These are phyloP conservation scores for Nicotiana tomentosiformis DNA, from an alignment of 257 asterid genomes.

Conservation along the genomic window DNA sequence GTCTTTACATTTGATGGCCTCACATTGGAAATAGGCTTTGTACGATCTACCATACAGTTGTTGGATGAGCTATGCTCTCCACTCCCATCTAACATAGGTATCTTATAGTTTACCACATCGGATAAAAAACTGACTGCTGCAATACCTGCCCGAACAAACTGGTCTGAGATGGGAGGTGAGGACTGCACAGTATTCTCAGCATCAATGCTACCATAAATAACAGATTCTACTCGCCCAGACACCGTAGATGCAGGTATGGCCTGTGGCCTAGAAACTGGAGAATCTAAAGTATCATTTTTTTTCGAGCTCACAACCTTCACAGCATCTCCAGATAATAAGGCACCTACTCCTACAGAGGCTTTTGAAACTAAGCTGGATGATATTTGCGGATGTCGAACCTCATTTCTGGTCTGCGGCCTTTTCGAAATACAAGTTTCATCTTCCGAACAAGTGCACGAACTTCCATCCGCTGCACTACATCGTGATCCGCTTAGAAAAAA, in stretches of 20 bases:
- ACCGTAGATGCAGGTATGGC: slow-evolving; percentile 24
- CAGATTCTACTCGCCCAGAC: slow-evolving; percentile 24
- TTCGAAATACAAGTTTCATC: slow-evolving; percentile 64
- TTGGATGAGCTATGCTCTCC: slow-evolving; percentile 22
- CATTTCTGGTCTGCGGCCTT: slow-evolving; percentile 42
- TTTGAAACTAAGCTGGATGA: slow-evolving; percentile 39
- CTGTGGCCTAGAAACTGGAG: slow-evolving; percentile 26
- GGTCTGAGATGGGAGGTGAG: slow-evolving; percentile 62
- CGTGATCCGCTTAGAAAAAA: slow-evolving; percentile 68
- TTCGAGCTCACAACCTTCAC: slow-evolving; percentile 33
- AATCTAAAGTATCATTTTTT: slow-evolving; percentile 21
- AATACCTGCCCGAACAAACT: slow-evolving; percentile 78
- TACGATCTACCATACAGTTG: slow-evolving; percentile 41
- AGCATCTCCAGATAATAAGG: slow-evolving; percentile 41
- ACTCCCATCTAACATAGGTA: slow-evolving; percentile 60
- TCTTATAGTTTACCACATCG: slow-evolving; percentile 68
- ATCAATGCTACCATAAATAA: slow-evolving; percentile 37
- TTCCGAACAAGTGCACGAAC: slow-evolving; percentile 72
- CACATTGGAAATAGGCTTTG: slow-evolving; percentile 39
- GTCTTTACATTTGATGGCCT: slow-evolving; percentile 34
- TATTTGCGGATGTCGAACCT: slow-evolving; percentile 31
- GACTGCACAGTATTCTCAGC: slow-evolving; percentile 24
- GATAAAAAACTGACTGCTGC: slow-evolving; percentile 78
- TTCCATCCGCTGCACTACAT: slow-evolving; percentile 72
- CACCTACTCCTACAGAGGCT: slow-evolving; percentile 41